Conservation (phyloP, 495 filamentous ascomycete species). For the Darksidea phi region DNA sequence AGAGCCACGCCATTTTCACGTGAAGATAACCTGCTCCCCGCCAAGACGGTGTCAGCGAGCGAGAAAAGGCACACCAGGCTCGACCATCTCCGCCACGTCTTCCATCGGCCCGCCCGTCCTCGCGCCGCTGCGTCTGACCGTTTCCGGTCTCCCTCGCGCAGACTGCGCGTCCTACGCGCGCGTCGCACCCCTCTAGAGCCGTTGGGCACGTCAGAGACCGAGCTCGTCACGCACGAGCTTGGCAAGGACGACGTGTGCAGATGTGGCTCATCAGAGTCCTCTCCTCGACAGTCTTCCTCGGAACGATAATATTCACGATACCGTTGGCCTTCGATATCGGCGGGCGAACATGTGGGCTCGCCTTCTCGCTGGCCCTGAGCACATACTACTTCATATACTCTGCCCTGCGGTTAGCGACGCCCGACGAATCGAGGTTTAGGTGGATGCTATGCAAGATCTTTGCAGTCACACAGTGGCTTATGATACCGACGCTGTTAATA, state of each 20-base stretch:
- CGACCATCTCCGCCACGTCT: conserved; percentile 4
- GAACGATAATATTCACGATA: conserved; percentile 86
- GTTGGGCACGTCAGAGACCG: conserved; percentile 25
- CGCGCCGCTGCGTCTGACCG: conserved; percentile 1
- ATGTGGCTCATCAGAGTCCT: conserved; percentile 43
- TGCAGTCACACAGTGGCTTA: conserved; percentile 73
- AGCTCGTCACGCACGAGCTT: conserved; percentile 31
- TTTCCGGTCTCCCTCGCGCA: conserved; percentile 15
- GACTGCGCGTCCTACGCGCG: conserved; percentile 27
- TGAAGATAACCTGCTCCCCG: conserved; percentile 33
- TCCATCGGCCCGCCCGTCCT: conserved; percentile 2
- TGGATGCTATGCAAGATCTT: conserved; percentile 63
- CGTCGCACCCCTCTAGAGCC: conserved; percentile 5
- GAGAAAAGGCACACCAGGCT: conserved; percentile 18
- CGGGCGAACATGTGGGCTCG: conserved; percentile 87
- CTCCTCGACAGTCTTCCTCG: conserved; percentile 67
- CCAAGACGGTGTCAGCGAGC: conserved; percentile 23
- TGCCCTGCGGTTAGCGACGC: conserved; percentile 72
- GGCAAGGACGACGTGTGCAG: conserved; percentile 26
- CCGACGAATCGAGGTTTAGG: conserved; percentile 72
- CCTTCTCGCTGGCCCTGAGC: conserved; percentile 83
- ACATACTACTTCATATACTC: conserved; percentile 89
- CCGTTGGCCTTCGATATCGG: conserved; percentile 97
- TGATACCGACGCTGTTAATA: conserved; percentile 82
- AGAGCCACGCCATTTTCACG: conserved; percentile 23